phyloP scores from a whole-genome alignment of 495 filamentous ascomycete species.

The Pyronema omphalodes region DNA sequence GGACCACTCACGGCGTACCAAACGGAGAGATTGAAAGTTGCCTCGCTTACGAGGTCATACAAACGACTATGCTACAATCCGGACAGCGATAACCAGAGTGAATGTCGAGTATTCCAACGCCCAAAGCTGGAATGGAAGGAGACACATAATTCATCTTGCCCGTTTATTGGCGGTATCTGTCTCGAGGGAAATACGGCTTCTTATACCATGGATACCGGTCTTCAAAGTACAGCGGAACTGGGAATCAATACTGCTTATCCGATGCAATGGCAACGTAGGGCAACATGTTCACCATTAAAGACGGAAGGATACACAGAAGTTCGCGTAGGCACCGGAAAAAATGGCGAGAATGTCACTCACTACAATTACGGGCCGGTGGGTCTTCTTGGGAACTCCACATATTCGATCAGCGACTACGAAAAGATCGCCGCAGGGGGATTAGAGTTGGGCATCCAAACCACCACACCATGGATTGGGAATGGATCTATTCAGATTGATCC shows the following conservation, averaged over 20 bases:
- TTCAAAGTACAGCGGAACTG: background rate
- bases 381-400: background rate
- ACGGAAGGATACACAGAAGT: background rate
- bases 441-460: background rate
- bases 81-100: background rate
- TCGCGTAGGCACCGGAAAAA: background rate
- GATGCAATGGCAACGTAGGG: background rate
- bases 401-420: background rate
- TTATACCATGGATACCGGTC: slow-evolving; percentile 2
- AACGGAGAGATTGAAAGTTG: background rate
- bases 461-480: slow-evolving; percentile 1
- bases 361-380: background rate
- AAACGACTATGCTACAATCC: background rate
- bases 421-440: background rate
- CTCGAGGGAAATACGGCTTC: background rate
- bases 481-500: background rate
- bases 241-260: background rate
- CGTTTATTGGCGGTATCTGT: background rate
- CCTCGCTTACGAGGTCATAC: background rate
- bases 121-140: background rate
- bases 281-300: slow-evolving; percentile 1
- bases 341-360: background rate
- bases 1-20: background rate
- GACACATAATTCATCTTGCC: background rate
- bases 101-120: background rate